These are phyloP conservation scores for Calonectria fujianensis DNA, from an alignment of 2,329 filamentous ascomycete species.

Conservation along the genomic window DNA sequence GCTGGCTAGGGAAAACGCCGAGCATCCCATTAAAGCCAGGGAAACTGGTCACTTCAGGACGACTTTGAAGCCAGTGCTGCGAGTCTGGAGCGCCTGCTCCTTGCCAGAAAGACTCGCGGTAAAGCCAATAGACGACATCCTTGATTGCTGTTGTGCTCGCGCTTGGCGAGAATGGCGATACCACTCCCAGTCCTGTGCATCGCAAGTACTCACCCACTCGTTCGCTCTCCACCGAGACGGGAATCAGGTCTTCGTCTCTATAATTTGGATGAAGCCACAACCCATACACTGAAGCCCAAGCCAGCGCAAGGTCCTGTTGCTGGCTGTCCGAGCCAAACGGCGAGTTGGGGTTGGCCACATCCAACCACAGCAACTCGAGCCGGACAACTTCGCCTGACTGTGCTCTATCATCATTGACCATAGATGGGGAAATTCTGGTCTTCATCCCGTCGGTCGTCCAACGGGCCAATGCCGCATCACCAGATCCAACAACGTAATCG, in stretches of 20 bases:
- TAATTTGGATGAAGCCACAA: conserved; percentile 4
- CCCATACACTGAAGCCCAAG: conserved; percentile 5
- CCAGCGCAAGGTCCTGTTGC: neutral
- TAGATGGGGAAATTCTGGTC: conserved; percentile 15
- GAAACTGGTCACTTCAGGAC: conserved; percentile 8
- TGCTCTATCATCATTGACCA: conserved; percentile 5
- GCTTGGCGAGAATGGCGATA: neutral
- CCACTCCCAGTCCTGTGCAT: conserved; percentile 5
- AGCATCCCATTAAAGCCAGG: conserved; percentile 8
- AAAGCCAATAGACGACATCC: conserved; percentile 9
- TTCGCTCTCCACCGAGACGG: conserved; percentile 3
- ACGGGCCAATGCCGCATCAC: neutral
- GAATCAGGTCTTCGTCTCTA: conserved; percentile 13
- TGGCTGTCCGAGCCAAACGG: neutral
- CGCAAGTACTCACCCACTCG: conserved; percentile 8
- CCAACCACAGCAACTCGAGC: neutral
- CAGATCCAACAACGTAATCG: conserved; percentile 2
- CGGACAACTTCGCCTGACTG: neutral
- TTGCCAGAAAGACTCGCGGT: conserved; percentile 13
- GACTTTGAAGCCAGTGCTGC: conserved; percentile 5
- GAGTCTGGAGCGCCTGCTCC: conserved; percentile 12
- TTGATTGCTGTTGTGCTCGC: neutral
- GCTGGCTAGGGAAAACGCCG: conserved; percentile 7
- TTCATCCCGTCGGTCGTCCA: neutral
- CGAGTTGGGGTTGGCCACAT: neutral